A percentile compares a stretch with the other conserved stretches of the same genome.
Conservation (phyloP, 495 filamentous ascomycete genomes). For the Oidiodendron maius region DNA sequence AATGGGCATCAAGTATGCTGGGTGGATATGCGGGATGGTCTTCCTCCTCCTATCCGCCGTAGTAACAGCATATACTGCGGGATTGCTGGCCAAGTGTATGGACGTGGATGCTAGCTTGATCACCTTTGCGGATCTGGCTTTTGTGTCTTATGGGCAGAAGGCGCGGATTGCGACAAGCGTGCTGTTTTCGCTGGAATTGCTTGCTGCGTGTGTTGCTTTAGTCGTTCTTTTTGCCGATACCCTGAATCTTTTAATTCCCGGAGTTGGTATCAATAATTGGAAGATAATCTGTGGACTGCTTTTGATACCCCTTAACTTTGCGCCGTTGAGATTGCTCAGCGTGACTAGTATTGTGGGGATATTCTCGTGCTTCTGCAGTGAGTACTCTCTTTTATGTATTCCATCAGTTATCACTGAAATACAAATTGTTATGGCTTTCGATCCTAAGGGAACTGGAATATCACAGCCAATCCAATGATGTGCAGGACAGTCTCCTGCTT, state of each 20-base stretch:
- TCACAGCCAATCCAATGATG: no score
- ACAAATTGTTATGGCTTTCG: background rate
- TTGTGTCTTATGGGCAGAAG: constrained; percentile 79
- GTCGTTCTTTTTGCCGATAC: constrained; percentile 93
- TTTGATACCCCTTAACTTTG: constrained; percentile 76
- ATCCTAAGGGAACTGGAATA: no score
- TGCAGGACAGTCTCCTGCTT: no score
- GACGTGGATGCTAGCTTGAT: constrained; percentile 66
- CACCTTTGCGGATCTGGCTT: constrained; percentile 93
- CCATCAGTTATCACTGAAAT: constrained; percentile 42
- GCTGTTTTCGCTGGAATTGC: constrained; percentile 81
- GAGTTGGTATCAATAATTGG: constrained; percentile 66
- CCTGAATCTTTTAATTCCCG: constrained; percentile 71
- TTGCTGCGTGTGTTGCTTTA: constrained; percentile 85
- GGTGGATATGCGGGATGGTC: constrained; percentile 79
- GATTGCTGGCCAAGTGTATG: constrained; percentile 80
- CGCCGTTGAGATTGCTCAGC: constrained; percentile 78
- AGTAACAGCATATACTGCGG: constrained; percentile 81
- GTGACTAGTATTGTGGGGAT: constrained; percentile 91
- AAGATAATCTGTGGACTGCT: constrained; percentile 81
- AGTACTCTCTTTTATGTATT: constrained; percentile 5
- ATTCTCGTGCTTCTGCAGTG: constrained; percentile 69
- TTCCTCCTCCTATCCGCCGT: constrained; percentile 69
- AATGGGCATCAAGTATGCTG: constrained; percentile 81
- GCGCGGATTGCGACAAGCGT: constrained; percentile 76